Conservation (phyloP, 192 early-diverging fungal genomes). For the Mortierella alpina region DNA sequence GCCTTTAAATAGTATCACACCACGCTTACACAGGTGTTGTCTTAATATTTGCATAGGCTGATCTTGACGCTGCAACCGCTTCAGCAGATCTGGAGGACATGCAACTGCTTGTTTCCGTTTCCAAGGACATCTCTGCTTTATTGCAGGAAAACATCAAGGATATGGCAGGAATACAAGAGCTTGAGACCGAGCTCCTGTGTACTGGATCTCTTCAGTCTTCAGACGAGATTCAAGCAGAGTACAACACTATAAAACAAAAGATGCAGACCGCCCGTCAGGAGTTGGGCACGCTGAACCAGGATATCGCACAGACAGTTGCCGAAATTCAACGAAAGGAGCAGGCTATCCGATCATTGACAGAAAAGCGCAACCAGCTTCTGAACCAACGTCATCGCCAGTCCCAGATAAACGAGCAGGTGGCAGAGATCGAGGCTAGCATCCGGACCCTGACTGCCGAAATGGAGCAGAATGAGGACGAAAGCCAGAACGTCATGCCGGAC, state of each 20-base stretch:
- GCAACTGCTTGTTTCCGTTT: background rate
- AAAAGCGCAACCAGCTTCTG: slow-evolving; percentile 54
- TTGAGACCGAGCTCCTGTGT: slow-evolving; percentile 60
- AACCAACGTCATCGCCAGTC: slow-evolving; percentile 44
- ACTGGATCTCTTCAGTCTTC: slow-evolving; percentile 74
- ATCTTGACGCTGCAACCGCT: slow-evolving; percentile 7
- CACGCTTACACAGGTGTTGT: background rate
- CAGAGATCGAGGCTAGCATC: slow-evolving; percentile 55
- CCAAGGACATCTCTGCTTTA: slow-evolving; percentile 7
- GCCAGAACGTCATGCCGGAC: slow-evolving; percentile 30
- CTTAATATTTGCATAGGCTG: background rate
- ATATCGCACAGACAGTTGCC: slow-evolving; percentile 63
- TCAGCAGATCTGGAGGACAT: slow-evolving; percentile 16
- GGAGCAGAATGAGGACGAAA: slow-evolving; percentile 31
- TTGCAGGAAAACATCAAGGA: slow-evolving; percentile 23
- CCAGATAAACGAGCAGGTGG: slow-evolving; percentile 55
- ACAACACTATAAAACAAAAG: slow-evolving; percentile 59
- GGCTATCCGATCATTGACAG: slow-evolving; percentile 53
- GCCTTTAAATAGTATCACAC: too few relatives aligned
- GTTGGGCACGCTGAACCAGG: slow-evolving; percentile 57
- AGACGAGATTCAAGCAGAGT: slow-evolving; percentile 74
- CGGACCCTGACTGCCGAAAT: slow-evolving; percentile 24
- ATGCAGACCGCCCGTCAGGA: slow-evolving; percentile 51
- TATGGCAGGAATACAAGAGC: slow-evolving; percentile 1
- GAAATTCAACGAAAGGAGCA: slow-evolving; percentile 67